phyloP scores from a whole-genome alignment of 2,329 filamentous ascomycete species.

The Fusarium vanettenii region DNA sequence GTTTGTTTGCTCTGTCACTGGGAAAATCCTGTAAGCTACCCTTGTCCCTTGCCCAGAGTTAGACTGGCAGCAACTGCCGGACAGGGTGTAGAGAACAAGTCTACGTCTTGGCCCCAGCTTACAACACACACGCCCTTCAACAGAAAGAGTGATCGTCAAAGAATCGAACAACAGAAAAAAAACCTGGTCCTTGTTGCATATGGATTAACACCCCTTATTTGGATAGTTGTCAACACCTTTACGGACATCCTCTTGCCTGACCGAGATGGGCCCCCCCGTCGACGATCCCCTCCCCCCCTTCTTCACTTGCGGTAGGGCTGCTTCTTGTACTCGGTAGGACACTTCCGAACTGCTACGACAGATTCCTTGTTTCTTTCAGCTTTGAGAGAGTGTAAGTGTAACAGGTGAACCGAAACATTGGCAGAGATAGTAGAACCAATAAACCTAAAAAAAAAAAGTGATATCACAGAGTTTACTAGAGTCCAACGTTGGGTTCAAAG shows the following conservation, averaged over 20 bases:
- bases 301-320: neutral
- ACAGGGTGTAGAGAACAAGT: neutral
- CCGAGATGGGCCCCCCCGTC: neutral
- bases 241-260: neutral
- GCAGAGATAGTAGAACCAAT: neutral
- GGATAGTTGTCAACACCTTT: neutral
- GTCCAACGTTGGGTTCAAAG: neutral
- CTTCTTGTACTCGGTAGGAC: neutral
- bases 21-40: neutral
- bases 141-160: neutral
- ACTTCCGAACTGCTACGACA: neutral
- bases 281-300: neutral
- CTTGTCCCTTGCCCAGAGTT: neutral
- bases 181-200: neutral
- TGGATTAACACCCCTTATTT: neutral
- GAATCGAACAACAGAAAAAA: neutral
- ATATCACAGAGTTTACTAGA: neutral
- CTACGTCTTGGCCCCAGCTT: neutral
- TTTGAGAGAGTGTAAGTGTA: neutral
- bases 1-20: neutral
- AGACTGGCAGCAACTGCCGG: neutral
- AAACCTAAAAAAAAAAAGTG: neutral
- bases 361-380: neutral
- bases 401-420: neutral
- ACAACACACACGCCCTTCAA: neutral